phyloP scores from a whole-genome alignment of 495 filamentous ascomycete genomes.

The Daldinia childiae region DNA sequence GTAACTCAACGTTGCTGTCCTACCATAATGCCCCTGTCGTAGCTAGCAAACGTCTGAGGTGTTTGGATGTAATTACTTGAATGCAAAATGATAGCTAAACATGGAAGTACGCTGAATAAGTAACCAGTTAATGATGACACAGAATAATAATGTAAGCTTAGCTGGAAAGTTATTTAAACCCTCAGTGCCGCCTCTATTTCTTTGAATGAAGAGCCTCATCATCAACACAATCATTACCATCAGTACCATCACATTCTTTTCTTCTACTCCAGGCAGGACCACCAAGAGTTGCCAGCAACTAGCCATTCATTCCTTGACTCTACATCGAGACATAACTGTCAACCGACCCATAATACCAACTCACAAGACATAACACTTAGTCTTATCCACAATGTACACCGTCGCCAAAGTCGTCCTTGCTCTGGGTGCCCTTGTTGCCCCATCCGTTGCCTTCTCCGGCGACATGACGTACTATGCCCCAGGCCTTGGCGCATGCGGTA shows the following conservation, averaged over 20 bases:
- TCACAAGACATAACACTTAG: not conserved
- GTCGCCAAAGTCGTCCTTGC: slow-evolving; percentile 31
- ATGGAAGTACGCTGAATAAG: not conserved
- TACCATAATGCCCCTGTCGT: not conserved
- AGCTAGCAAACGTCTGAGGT: slow-evolving; percentile 7
- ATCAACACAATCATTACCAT: not conserved
- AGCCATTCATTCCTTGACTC: not conserved
- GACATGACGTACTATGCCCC: slow-evolving; percentile 58
- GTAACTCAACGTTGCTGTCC: not conserved
- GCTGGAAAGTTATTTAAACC: slow-evolving; percentile 10
- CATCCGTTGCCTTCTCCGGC: slow-evolving; percentile 44
- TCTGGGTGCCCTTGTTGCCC: slow-evolving; percentile 20
- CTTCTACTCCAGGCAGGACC: slow-evolving; percentile 5
- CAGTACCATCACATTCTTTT: not conserved
- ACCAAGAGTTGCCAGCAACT: not conserved
- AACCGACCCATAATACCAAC: not conserved
- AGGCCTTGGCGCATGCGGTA: slow-evolving; percentile 57
- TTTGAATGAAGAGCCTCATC: not conserved
- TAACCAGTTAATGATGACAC: not conserved
- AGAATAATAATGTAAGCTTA: not conserved
- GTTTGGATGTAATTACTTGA: not conserved
- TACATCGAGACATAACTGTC: not conserved
- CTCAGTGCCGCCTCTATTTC: not conserved
- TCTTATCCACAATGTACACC: slow-evolving; percentile 22
- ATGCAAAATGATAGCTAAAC: not conserved